Base-by-base conservation (phyloP, 805 yeast genomes). In the Starmerella floris region DNA sequence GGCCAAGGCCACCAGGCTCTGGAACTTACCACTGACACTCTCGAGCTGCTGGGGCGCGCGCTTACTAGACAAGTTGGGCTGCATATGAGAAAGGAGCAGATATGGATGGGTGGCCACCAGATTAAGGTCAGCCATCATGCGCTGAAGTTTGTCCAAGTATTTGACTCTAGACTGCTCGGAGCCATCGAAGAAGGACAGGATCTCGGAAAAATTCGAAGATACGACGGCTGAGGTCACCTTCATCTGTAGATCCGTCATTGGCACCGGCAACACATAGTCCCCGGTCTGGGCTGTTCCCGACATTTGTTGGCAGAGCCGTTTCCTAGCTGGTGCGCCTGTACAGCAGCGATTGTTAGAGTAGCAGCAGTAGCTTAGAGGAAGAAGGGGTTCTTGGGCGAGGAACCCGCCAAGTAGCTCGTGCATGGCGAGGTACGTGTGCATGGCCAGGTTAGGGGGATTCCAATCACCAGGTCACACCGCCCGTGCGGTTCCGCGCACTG, bases 181-280 rank as follows among this genome's bases (percentile, higher is more conserved):
- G 33, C 61, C 66, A 42, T 84, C 94, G 56, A 83, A 85, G 58
- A 79, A 87, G 61, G 84, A 78, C 52, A 88, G 66, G 44, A 88
- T 84, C 57, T 87, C 97, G 27, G 88, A 76, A 58, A 87, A 88
- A 61, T 88, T 97, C 32, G 85, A 66, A 1, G 94, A 82, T 11
- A 88, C 82, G 25, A 91, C 85, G 57, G 85, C 95, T 60, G 88
- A 94, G 10, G 87, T 83, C 40, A 88, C 67, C 54, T 85, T 91
- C 54, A 77, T 79, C 58, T 88, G 97, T 51, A 82, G 34, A 22
- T 48, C 49, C 25, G 52, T 42, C 47, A 52, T 46, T n/a, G 49
- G 46, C 2, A 51, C 55, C 2, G 53, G 54, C 19, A 51, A 50
- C 31, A 46, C 41, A 37, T 43, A 49, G 26, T 49, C 51, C 3